Base-by-base conservation (phyloP, 139 green algal genomes). In the Volvox reticuliferus region DNA sequence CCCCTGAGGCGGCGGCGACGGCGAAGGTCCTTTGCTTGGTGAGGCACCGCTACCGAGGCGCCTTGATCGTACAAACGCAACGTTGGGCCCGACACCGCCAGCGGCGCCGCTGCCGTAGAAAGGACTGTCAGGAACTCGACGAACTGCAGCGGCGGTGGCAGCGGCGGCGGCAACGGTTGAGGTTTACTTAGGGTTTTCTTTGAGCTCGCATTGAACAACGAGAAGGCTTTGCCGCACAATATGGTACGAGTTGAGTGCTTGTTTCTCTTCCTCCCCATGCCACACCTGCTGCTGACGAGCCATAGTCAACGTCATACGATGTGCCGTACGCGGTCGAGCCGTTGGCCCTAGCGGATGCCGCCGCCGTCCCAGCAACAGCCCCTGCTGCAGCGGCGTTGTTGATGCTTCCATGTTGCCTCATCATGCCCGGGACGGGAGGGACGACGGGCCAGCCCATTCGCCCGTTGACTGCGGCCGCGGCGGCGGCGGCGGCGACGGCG, bases 21-120 rank as follows among this genome's bases (percentile, higher is more conserved):
- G 37, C 37, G 12, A 18, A n/a, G 14, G 33, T 28, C 14, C 50
- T 30, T 68, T 68, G 21, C 67, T 33, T 12, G 83, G 83, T 1
- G 83, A 89, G 26, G 65, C 67, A 6, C 83, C 68, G 65, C 83
- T 89, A 26, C 26, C 35, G 0, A 89, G 68, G 6, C 83, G 83
- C 26, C 83, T 68, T 1, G 83, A 76, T 19, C 83, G 83, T 13
- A 89, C 36, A 24, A 89, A 89, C 0, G 83, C 83, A 2, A 62
- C 83, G 26, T 80, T 89, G 13, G 83, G 82, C 5, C 63, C 82
- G 5, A 63, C 30, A 20, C 14, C 2, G 5, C 21, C 61, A 18
- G 17, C 24, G 50, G 80, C 26, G 44, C 5, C 44, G 44, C 9
- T 55, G 9, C 44, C 44, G 44, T 55, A 55, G 44, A 55, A 9